Evolutionary conservation across 1,284 basidiomycete species (phyloP).

Genomic region (Inonotus hispidus): DNA sequence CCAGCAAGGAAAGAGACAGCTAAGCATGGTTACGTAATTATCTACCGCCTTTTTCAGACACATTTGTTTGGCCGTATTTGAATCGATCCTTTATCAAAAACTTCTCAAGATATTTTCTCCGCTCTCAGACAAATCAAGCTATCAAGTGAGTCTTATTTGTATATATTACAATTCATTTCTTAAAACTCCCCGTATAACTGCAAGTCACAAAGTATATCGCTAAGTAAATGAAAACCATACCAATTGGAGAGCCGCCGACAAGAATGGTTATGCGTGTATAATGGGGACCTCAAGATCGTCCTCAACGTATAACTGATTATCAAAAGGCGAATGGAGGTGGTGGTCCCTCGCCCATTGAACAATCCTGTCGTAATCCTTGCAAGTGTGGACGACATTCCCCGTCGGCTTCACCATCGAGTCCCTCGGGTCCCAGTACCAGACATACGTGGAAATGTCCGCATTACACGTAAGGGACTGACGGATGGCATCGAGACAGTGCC

Average conservation of each 20-base stretch:
- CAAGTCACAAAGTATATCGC: too few species aligned
- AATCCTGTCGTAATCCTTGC: not conserved
- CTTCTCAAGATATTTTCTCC: not conserved
- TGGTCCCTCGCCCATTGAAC: not conserved
- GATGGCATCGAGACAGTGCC: slow-evolving; percentile 20
- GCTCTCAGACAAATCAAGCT: not conserved
- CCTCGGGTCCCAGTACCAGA: slow-evolving; percentile 23
- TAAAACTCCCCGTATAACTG: too few species aligned
- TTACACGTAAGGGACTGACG: slow-evolving; percentile 27
- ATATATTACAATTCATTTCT: too few species aligned
- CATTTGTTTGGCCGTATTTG: not conserved
- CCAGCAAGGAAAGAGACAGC: not conserved
- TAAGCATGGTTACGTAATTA: not conserved
- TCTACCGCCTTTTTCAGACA: not conserved
- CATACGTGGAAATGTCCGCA: slow-evolving; percentile 25
- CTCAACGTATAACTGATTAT: not conserved
- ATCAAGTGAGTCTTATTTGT: not conserved
- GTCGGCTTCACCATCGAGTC: not conserved
- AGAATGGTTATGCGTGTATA: not conserved
- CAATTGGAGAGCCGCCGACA: not conserved
- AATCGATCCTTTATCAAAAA: too few species aligned
- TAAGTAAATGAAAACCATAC: too few species aligned
- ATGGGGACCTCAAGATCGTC: not conserved
- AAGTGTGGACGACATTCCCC: not conserved
- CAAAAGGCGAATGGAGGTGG: not conserved